These are phyloP conservation scores for Acer saccharum DNA, from an alignment of 345 rosid genomes.

Conservation along the genomic window DNA sequence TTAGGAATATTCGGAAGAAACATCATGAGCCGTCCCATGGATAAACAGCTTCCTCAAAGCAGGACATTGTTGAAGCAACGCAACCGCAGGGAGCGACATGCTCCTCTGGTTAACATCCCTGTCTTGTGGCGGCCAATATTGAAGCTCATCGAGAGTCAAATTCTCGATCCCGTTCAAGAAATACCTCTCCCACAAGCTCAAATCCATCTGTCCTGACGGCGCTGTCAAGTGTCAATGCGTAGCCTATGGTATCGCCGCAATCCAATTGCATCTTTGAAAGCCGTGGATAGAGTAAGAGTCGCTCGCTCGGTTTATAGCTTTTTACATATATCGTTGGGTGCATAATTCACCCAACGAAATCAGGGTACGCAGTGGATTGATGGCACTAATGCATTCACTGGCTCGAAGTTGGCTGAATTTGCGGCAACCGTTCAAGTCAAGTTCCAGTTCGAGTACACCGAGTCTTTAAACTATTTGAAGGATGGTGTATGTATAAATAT, in stretches of 20 bases:
- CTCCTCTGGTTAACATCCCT: conserved; percentile 85
- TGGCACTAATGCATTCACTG: too few relatives aligned
- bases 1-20: conserved; percentile 55
- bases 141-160: conserved; percentile 63
- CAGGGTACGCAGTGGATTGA: too few relatives aligned
- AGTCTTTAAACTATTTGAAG: too few relatives aligned
- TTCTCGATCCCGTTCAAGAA: conserved; percentile 66
- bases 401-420: too few relatives aligned
- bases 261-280: conserved; percentile 81
- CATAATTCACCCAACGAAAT: too few relatives aligned
- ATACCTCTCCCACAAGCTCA: conserved; percentile 92
- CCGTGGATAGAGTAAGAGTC: conserved; percentile 51
- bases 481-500: too few relatives aligned
- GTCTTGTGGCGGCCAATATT: conserved; percentile 96
- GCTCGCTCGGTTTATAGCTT: conserved; percentile 47
- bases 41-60: conserved; percentile 83
- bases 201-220: conserved; percentile 77
- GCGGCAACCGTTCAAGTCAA: too few relatives aligned
- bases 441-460: too few relatives aligned
- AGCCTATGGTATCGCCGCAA: conserved; percentile 73
- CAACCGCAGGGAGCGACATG: conserved; percentile 72
- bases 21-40: conserved; percentile 88
- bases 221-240: conserved; percentile 78
- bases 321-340: too few relatives aligned
- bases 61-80: conserved; percentile 57